phyloP scores from a whole-genome alignment of 2,329 filamentous ascomycete species.

The Metarhizium anisopliae region DNA sequence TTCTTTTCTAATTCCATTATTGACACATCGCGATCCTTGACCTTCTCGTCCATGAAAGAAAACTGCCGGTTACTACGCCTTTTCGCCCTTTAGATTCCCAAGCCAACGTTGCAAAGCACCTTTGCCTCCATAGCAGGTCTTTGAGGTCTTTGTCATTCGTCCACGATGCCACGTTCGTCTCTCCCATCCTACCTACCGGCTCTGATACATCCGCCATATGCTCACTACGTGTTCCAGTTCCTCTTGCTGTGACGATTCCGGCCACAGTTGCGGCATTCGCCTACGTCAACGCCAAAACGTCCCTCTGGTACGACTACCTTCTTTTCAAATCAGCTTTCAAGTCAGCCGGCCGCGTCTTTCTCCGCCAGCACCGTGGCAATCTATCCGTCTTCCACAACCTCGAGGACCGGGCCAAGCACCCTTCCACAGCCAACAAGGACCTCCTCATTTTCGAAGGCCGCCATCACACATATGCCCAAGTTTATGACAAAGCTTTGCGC shows the following conservation, averaged over 20 bases:
- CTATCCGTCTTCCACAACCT: constrained; percentile 68
- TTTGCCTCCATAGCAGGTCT: neutral
- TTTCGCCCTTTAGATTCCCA: neutral
- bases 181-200: neutral
- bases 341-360: constrained; percentile 30
- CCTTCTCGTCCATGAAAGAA: neutral
- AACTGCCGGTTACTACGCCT: neutral
- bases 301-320: constrained; percentile 55
- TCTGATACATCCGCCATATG: neutral
- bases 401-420: constrained; percentile 52
- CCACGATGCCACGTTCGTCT: neutral
- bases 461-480: constrained; percentile 65
- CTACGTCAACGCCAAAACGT: constrained; percentile 67
- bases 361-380: constrained; percentile 47
- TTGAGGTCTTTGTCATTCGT: neutral
- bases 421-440: constrained; percentile 40
- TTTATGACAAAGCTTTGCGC: constrained; percentile 60
- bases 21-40: neutral
- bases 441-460: constrained; percentile 62
- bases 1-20: neutral
- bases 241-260: constrained; percentile 45
- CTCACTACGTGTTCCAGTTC: constrained; percentile 27
- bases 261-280: constrained; percentile 59
- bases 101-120: neutral
- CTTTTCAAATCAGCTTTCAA: constrained; percentile 48